Conservation (phyloP, 768 basidiomycete genomes). For the Pulveroboletus ravenelii region DNA sequence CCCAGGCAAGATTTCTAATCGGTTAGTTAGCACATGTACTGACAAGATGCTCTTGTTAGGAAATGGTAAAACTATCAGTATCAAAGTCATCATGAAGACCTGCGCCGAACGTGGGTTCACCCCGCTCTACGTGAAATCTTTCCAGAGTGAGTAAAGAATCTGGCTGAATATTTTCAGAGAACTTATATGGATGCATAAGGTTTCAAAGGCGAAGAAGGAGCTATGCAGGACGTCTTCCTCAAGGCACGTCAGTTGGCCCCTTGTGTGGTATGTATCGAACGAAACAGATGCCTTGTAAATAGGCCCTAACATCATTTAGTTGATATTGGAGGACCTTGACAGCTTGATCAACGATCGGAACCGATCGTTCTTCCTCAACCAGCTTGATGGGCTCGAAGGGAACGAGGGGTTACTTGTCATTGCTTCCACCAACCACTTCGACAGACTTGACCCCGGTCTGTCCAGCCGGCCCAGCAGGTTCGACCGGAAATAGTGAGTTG, state of each 20-base stretch:
- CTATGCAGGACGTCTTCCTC: conserved; percentile 64
- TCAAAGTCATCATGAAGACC: conserved; percentile 79
- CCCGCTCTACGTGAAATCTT: conserved; percentile 79
- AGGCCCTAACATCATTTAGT: conserved; percentile 5
- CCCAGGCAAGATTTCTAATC: conserved; percentile 43
- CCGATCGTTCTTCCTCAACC: conserved; percentile 85
- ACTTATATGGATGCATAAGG: conserved; percentile 32
- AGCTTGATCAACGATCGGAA: conserved; percentile 74
- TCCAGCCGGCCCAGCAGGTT: conserved; percentile 79
- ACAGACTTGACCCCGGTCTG: conserved; percentile 71
- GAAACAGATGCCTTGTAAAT: conserved; percentile 25
- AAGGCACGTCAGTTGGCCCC: conserved; percentile 70
- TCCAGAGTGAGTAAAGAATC: conserved; percentile 47
- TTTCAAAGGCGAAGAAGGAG: conserved; percentile 56
- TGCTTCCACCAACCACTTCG: conserved; percentile 81
- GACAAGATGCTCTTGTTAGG: conserved; percentile 37
- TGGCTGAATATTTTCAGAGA: background rate
- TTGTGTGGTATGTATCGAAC: conserved; percentile 52
- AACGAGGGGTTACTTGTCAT: conserved; percentile 80
- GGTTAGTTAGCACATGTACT: background rate
- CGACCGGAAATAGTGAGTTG: conserved; percentile 76
- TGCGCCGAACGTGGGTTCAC: conserved; percentile 57
- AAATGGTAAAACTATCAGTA: conserved; percentile 79
- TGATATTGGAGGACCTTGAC: conserved; percentile 64
- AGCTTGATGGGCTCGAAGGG: conserved; percentile 73